These are phyloP conservation scores for Fusarium concolor DNA, from an alignment of 2,329 filamentous ascomycete species.

Conservation along the genomic window DNA sequence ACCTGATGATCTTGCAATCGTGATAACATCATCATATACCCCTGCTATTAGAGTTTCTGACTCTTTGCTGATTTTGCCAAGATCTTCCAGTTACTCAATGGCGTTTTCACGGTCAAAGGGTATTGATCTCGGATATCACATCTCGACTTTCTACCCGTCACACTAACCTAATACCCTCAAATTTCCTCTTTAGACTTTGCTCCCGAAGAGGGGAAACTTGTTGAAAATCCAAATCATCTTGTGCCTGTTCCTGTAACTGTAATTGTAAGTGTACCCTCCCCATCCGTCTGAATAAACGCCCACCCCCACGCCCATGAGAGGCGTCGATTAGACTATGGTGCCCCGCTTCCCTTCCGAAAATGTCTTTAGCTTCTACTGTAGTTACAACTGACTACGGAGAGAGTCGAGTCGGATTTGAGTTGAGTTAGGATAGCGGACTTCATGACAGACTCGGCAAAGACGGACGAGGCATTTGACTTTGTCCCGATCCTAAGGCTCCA, in stretches of 20 bases:
- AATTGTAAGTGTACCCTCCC: constrained; percentile 14
- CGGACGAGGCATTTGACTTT: constrained; percentile 40
- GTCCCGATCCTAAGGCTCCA: constrained; percentile 9
- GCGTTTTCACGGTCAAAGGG: constrained; percentile 13
- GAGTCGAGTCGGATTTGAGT: background rate
- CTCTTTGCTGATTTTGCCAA: background rate
- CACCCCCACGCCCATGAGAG: constrained; percentile 28
- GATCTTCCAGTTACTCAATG: constrained; percentile 6
- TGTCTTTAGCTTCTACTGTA: constrained; percentile 17
- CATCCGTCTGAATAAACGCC: constrained; percentile 11
- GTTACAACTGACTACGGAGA: constrained; percentile 6
- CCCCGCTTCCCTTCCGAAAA: constrained; percentile 26
- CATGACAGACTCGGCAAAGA: constrained; percentile 29
- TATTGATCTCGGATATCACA: constrained; percentile 25
- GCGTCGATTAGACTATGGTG: constrained; percentile 20
- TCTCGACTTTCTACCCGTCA: constrained; percentile 22
- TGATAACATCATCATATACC: constrained; percentile 26
- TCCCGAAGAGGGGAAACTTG: background rate
- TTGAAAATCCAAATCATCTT: constrained; percentile 21
- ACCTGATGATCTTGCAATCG: constrained; percentile 31
- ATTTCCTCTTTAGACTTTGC: constrained; percentile 6
- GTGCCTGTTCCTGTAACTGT: constrained; percentile 21
- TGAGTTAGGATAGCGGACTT: constrained; percentile 1
- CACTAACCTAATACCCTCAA: background rate
- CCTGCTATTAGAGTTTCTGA: constrained; percentile 23